Base-by-base conservation (phyloP, 331 rosid species). In the Malus hybrid region DNA sequence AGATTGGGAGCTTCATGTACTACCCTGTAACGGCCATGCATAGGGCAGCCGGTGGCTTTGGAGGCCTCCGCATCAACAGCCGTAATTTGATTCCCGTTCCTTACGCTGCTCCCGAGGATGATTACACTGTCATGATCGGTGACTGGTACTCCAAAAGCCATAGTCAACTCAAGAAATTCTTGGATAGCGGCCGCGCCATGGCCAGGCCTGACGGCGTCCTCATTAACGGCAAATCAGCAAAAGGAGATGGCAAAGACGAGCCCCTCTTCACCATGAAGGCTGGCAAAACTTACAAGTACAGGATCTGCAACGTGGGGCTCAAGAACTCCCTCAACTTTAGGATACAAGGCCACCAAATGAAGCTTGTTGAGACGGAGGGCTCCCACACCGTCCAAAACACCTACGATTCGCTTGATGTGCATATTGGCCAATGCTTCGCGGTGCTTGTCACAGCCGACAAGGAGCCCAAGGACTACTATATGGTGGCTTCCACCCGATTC, bases 401-500 rank as follows among this genome's bases (percentile, higher is more conserved):
- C 1, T 91, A 91, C 39, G 82, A 89, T 7, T 89, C 97, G 1
- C 88, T 89, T 3, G 97, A 91, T 16, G 88, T 89, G 16, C 97
- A 91, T 15, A 72, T 92, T 1, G 97, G 96, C 0, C 97, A 91
- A 44, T 91, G 97, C 71, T 80, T 81, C 36, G 10, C 87, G 0
- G 83, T 87, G 29, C 93, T 91, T 3, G 87, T 91, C 27, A 84
- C 86, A 0, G 95, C 93, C 20, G 67, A 88, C 65, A 68, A 88
- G 48, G 76, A 72, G 0, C 87, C 96, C 4, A 89, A 78, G 31
- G 92, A 91, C 74, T 91, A 91, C 54, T 89, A 81, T 73, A 78
- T 91, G 83, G 85, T 89, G 6, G 95, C 95, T 28, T 86, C 97
- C 62, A 91, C 95, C 12, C 84, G 97, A 9, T 86, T 89, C 86